Conservation (phyloP, 306 rosid species). For the Lathyrus sativus region DNA sequence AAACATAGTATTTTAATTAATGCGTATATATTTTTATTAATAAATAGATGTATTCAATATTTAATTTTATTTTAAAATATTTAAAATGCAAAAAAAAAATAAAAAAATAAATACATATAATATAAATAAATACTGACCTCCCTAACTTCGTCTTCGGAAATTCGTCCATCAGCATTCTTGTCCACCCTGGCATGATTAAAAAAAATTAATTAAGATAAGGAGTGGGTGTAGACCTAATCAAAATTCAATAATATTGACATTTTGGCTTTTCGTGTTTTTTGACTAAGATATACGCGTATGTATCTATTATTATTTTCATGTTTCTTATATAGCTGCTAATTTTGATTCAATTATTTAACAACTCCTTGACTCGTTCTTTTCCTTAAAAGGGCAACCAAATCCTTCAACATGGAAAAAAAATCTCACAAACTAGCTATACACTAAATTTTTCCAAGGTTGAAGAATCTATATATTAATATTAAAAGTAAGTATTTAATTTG, state of each 20-base stretch:
- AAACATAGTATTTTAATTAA: too few relatives aligned
- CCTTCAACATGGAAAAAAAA: too few relatives aligned
- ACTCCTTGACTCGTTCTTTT: constrained; percentile 31
- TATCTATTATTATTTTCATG: background rate
- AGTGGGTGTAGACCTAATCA: constrained; percentile 24
- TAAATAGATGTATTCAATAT: too few relatives aligned
- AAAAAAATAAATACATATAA: background rate
- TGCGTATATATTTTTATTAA: too few relatives aligned
- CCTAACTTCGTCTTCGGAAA: constrained; percentile 73
- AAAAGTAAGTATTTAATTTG: background rate
- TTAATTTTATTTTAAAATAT: too few relatives aligned
- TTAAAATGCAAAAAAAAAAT: background rate
- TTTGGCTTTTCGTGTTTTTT: constrained; percentile 5
- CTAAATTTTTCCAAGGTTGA: background rate
- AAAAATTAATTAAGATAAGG: background rate
- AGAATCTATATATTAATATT: background rate
- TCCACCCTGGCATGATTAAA: constrained; percentile 70
- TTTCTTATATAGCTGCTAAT: constrained; percentile 33
- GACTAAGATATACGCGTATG: constrained; percentile 10
- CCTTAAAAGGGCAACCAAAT: background rate
- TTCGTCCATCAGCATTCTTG: constrained; percentile 84
- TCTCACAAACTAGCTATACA: background rate
- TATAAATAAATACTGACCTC: constrained; percentile 53
- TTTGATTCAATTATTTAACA: constrained; percentile 20
- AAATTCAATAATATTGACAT: constrained; percentile 35